Percentiles rank a stretch among this genome's conserved stretches.
Conservation (phyloP, 768 basidiomycete genomes). For the Hericium erinaceus region DNA sequence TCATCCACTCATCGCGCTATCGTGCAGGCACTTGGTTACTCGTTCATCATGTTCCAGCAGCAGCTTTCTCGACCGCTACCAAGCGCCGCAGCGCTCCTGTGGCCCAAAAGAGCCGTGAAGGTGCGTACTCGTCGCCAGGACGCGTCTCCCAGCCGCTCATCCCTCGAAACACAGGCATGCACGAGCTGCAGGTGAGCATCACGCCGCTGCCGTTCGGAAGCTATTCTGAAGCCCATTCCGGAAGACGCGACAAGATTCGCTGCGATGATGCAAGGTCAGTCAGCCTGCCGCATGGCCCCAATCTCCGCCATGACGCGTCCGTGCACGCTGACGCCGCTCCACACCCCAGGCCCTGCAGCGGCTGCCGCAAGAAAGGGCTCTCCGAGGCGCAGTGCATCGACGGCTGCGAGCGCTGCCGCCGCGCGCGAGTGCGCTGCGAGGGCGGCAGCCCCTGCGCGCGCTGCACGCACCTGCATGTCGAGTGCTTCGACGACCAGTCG, state of each 20-base stretch:
- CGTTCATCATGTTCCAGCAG: background rate
- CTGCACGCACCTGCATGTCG: constrained; percentile 26
- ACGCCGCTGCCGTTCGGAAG: constrained; percentile 3
- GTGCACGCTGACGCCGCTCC: background rate
- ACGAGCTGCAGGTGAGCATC: constrained; percentile 42
- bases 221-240: constrained; percentile 1
- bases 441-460: constrained; percentile 29
- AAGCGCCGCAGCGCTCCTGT: background rate
- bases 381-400: constrained; percentile 44
- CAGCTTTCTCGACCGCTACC: constrained; percentile 1
- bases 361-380: constrained; percentile 48
- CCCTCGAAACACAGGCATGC: constrained; percentile 36
- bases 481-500: constrained; percentile 38
- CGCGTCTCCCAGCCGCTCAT: background rate
- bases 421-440: constrained; percentile 36
- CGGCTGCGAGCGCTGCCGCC: constrained; percentile 53
- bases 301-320: background rate
- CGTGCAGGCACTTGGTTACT: background rate
- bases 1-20: background rate
- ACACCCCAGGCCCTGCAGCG: constrained; percentile 41
- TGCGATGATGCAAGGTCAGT: constrained; percentile 49
- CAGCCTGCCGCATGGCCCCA: background rate
- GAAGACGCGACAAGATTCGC: constrained; percentile 51
- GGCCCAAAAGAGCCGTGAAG: constrained; percentile 8
- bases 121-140: background rate